These are phyloP conservation scores for Cichorium intybus DNA, from an alignment of 140 eudicot genomes.

Conservation along the genomic window DNA sequence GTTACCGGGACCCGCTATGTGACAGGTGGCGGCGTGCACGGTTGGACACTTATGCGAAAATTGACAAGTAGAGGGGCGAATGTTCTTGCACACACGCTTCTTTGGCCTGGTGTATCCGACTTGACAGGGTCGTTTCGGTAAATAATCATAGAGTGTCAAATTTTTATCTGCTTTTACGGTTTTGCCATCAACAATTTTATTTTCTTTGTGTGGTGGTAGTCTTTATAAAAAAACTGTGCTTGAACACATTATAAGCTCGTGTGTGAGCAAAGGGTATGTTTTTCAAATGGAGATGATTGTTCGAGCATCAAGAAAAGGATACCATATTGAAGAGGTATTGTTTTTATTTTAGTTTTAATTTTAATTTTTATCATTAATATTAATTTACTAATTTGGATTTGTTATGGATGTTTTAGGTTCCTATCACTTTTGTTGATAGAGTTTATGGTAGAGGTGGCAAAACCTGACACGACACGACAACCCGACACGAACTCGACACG, in stretches of 20 bases:
- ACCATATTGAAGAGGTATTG: slow-evolving; percentile 82
- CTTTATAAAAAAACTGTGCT: slow-evolving; percentile 82
- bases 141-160: neutral
- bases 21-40: slow-evolving; percentile 91
- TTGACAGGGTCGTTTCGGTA: slow-evolving; percentile 97
- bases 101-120: slow-evolving; percentile 98
- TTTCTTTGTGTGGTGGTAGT: slow-evolving; percentile 29
- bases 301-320: slow-evolving; percentile 90
- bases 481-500: too few species aligned
- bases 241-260: slow-evolving; percentile 81
- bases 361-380: neutral
- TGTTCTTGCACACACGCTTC: slow-evolving; percentile 93
- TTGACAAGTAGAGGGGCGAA: slow-evolving; percentile 95
- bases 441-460: too few species aligned
- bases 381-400: neutral
- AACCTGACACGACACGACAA: too few species aligned
- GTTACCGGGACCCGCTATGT: slow-evolving; percentile 93
- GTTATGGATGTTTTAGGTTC: slow-evolving; percentile 48
- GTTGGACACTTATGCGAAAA: slow-evolving; percentile 91
- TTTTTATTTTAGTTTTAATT: neutral
- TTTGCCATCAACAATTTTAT: neutral
- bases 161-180: neutral
- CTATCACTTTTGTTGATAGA: slow-evolving; percentile 83
- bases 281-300: slow-evolving; percentile 99
- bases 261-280: slow-evolving; percentile 92